Evolutionary conservation across 352 stramenopile species (phyloP).

Genomic region (Globisporangium nagaii): DNA sequence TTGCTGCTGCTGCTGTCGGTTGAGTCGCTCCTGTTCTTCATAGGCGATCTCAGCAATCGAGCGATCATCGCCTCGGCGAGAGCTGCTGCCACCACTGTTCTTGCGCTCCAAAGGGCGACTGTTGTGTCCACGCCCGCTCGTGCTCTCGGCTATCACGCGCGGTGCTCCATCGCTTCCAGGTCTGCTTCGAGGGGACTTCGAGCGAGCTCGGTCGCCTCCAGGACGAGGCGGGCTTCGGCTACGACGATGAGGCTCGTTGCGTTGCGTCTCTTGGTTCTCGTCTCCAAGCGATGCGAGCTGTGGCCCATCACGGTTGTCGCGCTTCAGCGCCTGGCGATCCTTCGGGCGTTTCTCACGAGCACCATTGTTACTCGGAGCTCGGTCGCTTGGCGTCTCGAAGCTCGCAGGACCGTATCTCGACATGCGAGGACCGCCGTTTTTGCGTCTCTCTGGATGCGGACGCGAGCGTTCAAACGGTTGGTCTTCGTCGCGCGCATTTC

Average conservation of each 20-base stretch:
- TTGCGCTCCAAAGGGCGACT: conserved; percentile 18
- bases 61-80: conserved; percentile 26
- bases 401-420: conserved; percentile 11
- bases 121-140: conserved; percentile 20
- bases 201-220: not conserved
- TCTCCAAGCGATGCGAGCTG: too few relatives aligned
- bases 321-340: conserved; percentile 1
- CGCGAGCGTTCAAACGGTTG: conserved; percentile 3
- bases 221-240: conserved; percentile 10
- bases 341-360: conserved; percentile 16
- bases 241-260: not conserved
- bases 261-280: not conserved
- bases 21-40: conserved; percentile 36
- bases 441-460: conserved; percentile 5
- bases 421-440: conserved; percentile 1
- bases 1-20: conserved; percentile 30
- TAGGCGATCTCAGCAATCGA: conserved; percentile 49
- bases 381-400: not conserved
- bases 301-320: not conserved
- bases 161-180: not conserved
- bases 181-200: conserved; percentile 3
- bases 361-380: not conserved
- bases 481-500: not conserved
- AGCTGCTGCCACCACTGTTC: conserved; percentile 13
- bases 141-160: not conserved